Base-by-base conservation (phyloP, 1,139 yeast species). In the Geotrichum fermentans region DNA sequence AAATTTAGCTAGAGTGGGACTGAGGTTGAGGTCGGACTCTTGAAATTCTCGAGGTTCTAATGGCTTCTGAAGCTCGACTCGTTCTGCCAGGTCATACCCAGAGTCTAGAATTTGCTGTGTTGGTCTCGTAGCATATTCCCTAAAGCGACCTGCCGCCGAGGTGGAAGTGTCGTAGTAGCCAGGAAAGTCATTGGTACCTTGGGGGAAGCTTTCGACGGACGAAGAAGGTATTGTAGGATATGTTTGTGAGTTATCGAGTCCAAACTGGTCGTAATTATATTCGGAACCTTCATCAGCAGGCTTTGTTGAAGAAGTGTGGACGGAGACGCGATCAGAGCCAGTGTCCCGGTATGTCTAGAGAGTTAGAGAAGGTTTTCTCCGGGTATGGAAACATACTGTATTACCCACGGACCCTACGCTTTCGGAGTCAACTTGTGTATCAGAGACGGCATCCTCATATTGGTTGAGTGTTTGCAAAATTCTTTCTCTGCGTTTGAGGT, bases 401-500 rank as follows among this genome's bases (percentile, higher is more conserved):
- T 24, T 24, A 16, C 33, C 21, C 4, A 34, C 13, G 36, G 40
- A 39, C 4, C 41, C 45, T 13, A 39, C 26, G 13, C 50, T 47
- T n/a, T 33, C 40, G 14, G 22, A 20, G 20, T 43, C 51, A 21
- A 14, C 17, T 13, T 32, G 41, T 8, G 30, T 28, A 35, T 43
- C 41, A 10, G 38, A 35, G 14, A 14, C 39, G 8, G 32, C 16
- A 5, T 16, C 40, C 26, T 42, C 45, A 52, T 33, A 48, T 45
- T 30, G 16, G 50, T 55, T 41, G 43, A 56, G 57, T 14, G 60
- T 58, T 2, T 69, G 63, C 24, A 78, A 59, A n/a, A 79, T 57
- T 52, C 67, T 71, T 37, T 73, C 73, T 47, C 85, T 67, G 53
- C 79, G 80, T 56, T 77, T 80, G 39, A 71, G 68, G 59, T 80